Conservation (phyloP, 352 stramenopile genomes). For the Achlya hypogyna region DNA sequence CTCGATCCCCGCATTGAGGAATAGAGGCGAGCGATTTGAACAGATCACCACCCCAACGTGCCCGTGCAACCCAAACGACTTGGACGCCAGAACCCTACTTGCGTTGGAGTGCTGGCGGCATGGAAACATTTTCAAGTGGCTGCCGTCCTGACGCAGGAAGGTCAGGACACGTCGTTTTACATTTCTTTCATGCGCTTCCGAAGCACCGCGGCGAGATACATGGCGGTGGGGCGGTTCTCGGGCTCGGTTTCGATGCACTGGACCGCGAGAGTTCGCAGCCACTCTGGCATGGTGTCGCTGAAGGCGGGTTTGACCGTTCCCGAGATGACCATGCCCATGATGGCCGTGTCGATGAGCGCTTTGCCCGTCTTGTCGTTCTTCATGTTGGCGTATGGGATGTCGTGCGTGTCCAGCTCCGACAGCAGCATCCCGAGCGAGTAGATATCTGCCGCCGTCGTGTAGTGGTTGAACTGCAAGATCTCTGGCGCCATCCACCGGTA, state of each 20-base stretch:
- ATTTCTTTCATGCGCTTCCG: slow-evolving; percentile 2
- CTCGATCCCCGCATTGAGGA: too few species aligned
- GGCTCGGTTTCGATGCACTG: slow-evolving; percentile 14
- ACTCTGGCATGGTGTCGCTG: slow-evolving; percentile 9
- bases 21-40: too few species aligned
- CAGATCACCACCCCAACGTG: too few species aligned
- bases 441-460: slow-evolving; percentile 14
- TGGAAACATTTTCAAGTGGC: too few species aligned
- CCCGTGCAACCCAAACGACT: too few species aligned
- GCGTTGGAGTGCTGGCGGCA: too few species aligned
- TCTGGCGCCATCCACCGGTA: slow-evolving; percentile 20
- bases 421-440: slow-evolving; percentile 18
- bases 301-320: slow-evolving; percentile 18
- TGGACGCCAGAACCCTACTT: too few species aligned
- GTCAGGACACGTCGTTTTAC: too few species aligned
- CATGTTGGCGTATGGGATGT: slow-evolving; percentile 20
- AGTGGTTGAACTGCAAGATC: slow-evolving; percentile 19
- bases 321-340: slow-evolving; percentile 20
- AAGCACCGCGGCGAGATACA: background rate
- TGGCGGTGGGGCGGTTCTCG: slow-evolving; percentile 10
- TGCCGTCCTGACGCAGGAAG: too few species aligned
- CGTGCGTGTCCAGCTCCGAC: slow-evolving; percentile 15
- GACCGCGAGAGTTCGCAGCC: background rate
- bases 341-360: slow-evolving; percentile 17
- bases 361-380: slow-evolving; percentile 17